Evolutionary conservation across 495 filamentous ascomycete species (phyloP), one percentile per base, ranked within the genome.

Genomic region (Hypoxylon crocopeplum): DNA sequence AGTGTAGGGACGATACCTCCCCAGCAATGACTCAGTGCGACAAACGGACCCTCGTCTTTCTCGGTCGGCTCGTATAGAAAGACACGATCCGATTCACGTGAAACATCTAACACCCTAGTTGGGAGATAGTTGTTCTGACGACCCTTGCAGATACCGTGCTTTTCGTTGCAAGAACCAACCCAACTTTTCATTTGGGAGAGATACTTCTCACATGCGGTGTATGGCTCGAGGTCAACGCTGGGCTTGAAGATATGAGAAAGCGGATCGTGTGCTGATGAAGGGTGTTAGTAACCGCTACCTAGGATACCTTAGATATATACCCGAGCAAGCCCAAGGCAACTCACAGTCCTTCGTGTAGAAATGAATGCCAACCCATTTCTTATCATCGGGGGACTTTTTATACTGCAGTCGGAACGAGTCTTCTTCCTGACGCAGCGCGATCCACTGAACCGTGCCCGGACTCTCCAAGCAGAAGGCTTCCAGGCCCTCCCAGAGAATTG

Each of bases 401-500:
- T 50, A 59, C 12, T 51, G 32, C 6, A 59, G 56, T 7, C 47
- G 46, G 22, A 59, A 59, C 8, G 39, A 19, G 15, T 24, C 32
- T 7, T 38, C 56, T 1, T 29, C 30, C 39, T 59, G 56, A 11
- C 39, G 38, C 7, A 59, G 33, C 16, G 40, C 47, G 21, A 59
- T 51, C 56, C 56, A 59, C 13, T 51, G 56, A 15, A 32, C 30
- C 16, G 46, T 32, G 11, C 12, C 22, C 0, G 56, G 38, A 7
- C 21, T 33, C 1, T 46, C 40, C 2, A 46, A 33, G 32, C 47
- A 50, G 17, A 58, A 58, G 15, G 39, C 38, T 19, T 32, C 22
- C 13, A 59, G 32, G 15, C 56, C 56, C 25, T 59, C 56, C 47
- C 46, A 59, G 21, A 59, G 40, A 30, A 59, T 51, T n/a, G 56